A percentile compares a stretch with the other conserved stretches of the same genome.
Evolutionary conservation across 2,329 filamentous ascomycete species (phyloP).

Genomic region (Bipolaris victoriae): DNA sequence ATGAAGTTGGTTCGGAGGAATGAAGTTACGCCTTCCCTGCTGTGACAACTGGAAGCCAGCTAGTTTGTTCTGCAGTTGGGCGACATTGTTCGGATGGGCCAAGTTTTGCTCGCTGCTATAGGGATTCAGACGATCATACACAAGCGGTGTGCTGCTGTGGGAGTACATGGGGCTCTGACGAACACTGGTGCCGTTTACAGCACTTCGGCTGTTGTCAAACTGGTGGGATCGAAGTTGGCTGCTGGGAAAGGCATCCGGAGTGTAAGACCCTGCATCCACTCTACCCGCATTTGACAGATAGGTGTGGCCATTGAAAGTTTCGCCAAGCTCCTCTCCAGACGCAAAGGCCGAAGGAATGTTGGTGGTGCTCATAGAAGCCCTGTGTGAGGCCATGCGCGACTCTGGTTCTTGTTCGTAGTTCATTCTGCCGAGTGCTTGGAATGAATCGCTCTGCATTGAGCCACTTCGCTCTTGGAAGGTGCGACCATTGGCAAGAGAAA

Average conservation of each 20-base stretch:
- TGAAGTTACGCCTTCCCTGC: constrained; percentile 46
- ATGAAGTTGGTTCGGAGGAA: constrained; percentile 41
- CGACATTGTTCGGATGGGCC: constrained; percentile 53
- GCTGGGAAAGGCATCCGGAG: constrained; percentile 45
- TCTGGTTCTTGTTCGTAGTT: constrained; percentile 46
- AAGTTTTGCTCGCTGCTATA: constrained; percentile 51
- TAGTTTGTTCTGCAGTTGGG: constrained; percentile 57
- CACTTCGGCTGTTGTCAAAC: constrained; percentile 51
- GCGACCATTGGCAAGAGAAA: constrained; percentile 55
- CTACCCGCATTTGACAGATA: constrained; percentile 32
- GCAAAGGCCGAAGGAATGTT: constrained; percentile 32
- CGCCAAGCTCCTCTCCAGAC: constrained; percentile 29
- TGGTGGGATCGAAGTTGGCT: constrained; percentile 47
- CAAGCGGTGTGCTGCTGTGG: constrained; percentile 52
- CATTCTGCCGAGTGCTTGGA: constrained; percentile 44
- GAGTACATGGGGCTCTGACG: constrained; percentile 57
- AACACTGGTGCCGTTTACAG: constrained; percentile 52
- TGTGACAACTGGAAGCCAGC: constrained; percentile 55
- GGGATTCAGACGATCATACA: constrained; percentile 52
- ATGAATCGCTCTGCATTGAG: constrained; percentile 48
- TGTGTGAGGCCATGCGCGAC: constrained; percentile 39
- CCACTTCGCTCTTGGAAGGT: constrained; percentile 48
- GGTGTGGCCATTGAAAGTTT: constrained; percentile 32
- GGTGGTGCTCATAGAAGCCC: constrained; percentile 42
- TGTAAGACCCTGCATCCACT: constrained; percentile 40